Base-by-base conservation (phyloP, 352 stramenopile genomes). In the Globisporangium emineosum region DNA sequence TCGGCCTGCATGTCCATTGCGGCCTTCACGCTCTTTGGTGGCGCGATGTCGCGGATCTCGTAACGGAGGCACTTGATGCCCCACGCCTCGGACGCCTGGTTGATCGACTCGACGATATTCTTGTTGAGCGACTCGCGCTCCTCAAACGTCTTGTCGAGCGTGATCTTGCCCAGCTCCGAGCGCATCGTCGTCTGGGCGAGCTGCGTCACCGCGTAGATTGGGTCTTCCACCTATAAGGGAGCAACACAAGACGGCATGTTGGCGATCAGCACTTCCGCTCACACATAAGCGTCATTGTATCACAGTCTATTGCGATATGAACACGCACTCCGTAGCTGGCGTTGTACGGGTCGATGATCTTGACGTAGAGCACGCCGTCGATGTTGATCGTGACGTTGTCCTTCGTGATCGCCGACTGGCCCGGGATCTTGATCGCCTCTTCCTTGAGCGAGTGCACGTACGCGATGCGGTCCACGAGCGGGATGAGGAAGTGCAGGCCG, bases 1-100 rank as follows among this genome's bases (percentile, higher is more conserved):
- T 97, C 90, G 27, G 90, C 90, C 66, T 97, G 90, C 88, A 96
- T 96, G 77, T 97, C 89, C 91, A 97, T 97, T 35, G 91, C 89
- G 0, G 85, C 77, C 68, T 90, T 89, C 6, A 97, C 89, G 52
- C 81, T 93, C 65, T 80, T 87, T 9, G 91, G 89, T 9, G 91
- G 91, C 15, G 84, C 64, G 59, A 97, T 97, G 56, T 97, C 90
- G 40, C 90, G 84, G 65, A 97, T 97, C 75, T 97, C 91, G 73
- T 97, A 97, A 33, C 91, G 80, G 40, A 97, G 67, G 54, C 89
- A 97, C 72, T 91, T 91, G 74, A 97, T 93, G 37, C 91, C 91
- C 91, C 91, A 97, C 2, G 87, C 81, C 60, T 88, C 78, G 0
- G 91, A 94, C 2, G 91, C 91, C 69, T 97, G 85, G 71, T 97